Conservation (phyloP, 106 monocot species). For the Dioscorea zingiberensis region DNA sequence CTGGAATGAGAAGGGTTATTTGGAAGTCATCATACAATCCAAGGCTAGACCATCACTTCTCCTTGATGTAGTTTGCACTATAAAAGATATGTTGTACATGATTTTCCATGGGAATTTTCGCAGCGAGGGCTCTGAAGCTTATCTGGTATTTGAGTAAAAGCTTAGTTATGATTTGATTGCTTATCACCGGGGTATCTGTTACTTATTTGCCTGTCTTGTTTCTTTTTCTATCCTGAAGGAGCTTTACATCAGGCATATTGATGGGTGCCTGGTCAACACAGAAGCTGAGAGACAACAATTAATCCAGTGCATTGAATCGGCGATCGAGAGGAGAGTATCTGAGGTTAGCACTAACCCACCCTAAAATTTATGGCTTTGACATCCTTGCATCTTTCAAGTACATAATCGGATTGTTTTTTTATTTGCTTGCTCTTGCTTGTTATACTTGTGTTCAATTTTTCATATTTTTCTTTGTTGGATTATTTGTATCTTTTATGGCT, state of each 20-base stretch:
- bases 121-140: constrained; percentile 5
- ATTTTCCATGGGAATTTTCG: constrained; percentile 32
- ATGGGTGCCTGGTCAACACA: constrained; percentile 4
- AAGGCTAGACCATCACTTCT: constrained; percentile 30
- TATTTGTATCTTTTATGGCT: too few species aligned
- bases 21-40: constrained; percentile 14
- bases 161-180: too few species aligned
- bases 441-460: too few species aligned
- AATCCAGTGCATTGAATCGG: constrained; percentile 4
- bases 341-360: not conserved
- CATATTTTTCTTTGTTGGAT: too few species aligned
- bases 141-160: too few species aligned
- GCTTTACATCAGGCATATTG: constrained; percentile 5
- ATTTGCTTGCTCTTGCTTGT: too few species aligned
- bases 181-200: too few species aligned
- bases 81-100: constrained; percentile 27
- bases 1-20: constrained; percentile 21
- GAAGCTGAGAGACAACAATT: constrained; percentile 7
- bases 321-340: constrained; percentile 9
- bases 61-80: constrained; percentile 27
- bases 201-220: too few species aligned
- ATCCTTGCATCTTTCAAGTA: too few species aligned
- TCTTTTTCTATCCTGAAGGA: constrained; percentile 10
- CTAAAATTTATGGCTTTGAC: too few species aligned
- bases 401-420: too few species aligned